Evolutionary conservation across 1,284 basidiomycete species (phyloP), one percentile per base, ranked within the genome.

Genomic region (Leccinum glutinopallens): DNA sequence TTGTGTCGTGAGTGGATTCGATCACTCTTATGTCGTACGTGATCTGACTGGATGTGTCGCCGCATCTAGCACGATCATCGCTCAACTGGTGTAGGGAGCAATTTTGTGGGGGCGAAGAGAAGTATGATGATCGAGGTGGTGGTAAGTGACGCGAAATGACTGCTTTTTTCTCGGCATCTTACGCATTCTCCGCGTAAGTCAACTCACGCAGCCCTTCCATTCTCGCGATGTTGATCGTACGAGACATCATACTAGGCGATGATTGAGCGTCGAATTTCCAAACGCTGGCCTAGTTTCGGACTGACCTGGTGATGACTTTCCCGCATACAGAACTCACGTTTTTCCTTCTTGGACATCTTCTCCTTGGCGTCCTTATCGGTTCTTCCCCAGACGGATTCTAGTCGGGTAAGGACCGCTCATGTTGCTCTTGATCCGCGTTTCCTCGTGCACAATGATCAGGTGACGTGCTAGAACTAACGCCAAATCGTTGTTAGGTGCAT

Each of bases 101-200:
- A 91, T 49, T 98, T 98, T 77, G 84, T 84, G 12, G 39, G 39
- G 25, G 94, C 90, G 0, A 98, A 97, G 78, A 96, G 96, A 9
- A 96, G 93, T 62, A 98, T 98, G 29, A 97, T 98, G 95, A 98
- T 98, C 68, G 96, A 98, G 77, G 94, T 96, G 12, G 94, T 97
- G 68, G 91, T 93, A 76, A 64, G 90, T 86, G 39, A 17, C 58
- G 5, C 25, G 25, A 58, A 25, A 12, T 39, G 17, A 29, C 13
- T 35, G 19, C 5, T 10, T 58, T 43, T 55, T 33, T 19, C 10
- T 55, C 59, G 33, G 12, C 29, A 58, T 41, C 58, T 12, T 63
- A 61, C 12, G 53, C 13, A 37, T 32, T 2, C 3, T 25, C 12
- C 22, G 41, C 25, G 51, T 53, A 19, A 9, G 46, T 49, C 46